Percentiles rank a stretch among this genome's conserved stretches.
These are phyloP conservation scores for Teratosphaeria epicoccoides DNA, from an alignment of 2,329 filamentous ascomycete species.

Conservation along the genomic window DNA sequence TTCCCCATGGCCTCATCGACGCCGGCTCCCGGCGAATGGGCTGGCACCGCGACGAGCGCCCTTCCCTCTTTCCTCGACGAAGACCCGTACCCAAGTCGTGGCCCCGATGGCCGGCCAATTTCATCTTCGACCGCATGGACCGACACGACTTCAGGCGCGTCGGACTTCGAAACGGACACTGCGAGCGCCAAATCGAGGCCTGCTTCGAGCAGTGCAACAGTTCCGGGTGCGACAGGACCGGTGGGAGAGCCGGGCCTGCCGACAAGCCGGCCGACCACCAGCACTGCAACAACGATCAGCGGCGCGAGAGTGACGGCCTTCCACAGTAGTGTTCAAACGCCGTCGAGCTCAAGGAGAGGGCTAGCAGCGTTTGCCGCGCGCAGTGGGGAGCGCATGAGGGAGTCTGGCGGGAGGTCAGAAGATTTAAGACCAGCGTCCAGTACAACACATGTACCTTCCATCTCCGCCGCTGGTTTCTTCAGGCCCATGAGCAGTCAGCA, in stretches of 20 bases:
- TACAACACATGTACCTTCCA: slow-evolving; percentile 71
- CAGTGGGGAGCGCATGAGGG: slow-evolving; percentile 2
- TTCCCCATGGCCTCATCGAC: not conserved
- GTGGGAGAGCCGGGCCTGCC: slow-evolving; percentile 39
- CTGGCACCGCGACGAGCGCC: slow-evolving; percentile 4
- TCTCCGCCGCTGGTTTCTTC: slow-evolving; percentile 78
- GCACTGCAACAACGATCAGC: slow-evolving; percentile 3
- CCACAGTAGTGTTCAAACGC: slow-evolving; percentile 6
- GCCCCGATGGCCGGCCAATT: slow-evolving; percentile 9
- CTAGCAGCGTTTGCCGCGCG: slow-evolving; percentile 9
- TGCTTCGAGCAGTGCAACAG: not conserved
- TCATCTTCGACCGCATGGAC: slow-evolving; percentile 13
- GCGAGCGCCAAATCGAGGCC: not conserved
- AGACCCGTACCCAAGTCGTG: slow-evolving; percentile 15
- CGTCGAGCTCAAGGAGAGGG: slow-evolving; percentile 13
- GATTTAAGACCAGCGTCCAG: not conserved
- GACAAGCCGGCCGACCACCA: slow-evolving; percentile 31
- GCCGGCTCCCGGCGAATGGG: not conserved
- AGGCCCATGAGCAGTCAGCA: slow-evolving; percentile 94
- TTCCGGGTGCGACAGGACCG: slow-evolving; percentile 33
- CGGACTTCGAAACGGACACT: slow-evolving; percentile 3
- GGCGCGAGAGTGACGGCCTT: slow-evolving; percentile 26
- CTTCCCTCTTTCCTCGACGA: slow-evolving; percentile 19
- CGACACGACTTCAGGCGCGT: slow-evolving; percentile 3
- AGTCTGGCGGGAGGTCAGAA: not conserved